Evolutionary conservation across 2,329 filamentous ascomycete species (phyloP), one percentile per base, ranked within the genome.

Genomic region (Fusarium continuum): DNA sequence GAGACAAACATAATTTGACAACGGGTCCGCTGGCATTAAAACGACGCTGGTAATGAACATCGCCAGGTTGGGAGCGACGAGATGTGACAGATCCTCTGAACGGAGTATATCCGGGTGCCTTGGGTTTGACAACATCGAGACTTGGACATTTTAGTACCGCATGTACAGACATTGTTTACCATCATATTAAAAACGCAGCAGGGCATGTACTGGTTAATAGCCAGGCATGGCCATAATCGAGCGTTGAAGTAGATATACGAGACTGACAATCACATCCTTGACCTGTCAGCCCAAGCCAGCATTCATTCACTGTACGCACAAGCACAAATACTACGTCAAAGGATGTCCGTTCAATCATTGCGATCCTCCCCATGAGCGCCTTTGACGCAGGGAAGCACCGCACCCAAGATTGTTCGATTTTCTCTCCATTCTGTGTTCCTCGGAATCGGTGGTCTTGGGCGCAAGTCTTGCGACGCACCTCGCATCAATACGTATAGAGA

Each of bases 261-360:
- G n/a, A n/a, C n/a, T n/a, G n/a, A 44, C 14, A 57, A 28, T 55
- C 17, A 31, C 26, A 44, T 11, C 16, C 35, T 38, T 50, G 39
- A 11, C 26, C 8, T 16, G 39, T 43, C 36, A 43, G 57, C 20
- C 29, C 10, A 41, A 4, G 25, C 22, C 28, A n/a, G n/a, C n/a
- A 56, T 31, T 26, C n/a, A 56, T 41, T 48, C 55, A 64, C 61
- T 26, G 14, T 11, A 11, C 25, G 17, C 39, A 40, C 22, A 46
- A 35, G 10, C 11, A 45, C 32, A 39, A n/a, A 34, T 47, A 22
- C n/a, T 64, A 48, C 48, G 43, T 41, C 25, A 52, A 55, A 55
- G 61, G 48, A 82, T 84, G 82, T 84, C 78, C 81, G 82, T 70
- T 83, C 82, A 83, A 84, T 84, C 82, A 84, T 84, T 84, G 82